A percentile compares a stretch with the other conserved stretches of the same genome.
Evolutionary conservation across 2,329 filamentous ascomycete genomes (phyloP).

Genomic region (Teratosphaeria zuluensis): DNA sequence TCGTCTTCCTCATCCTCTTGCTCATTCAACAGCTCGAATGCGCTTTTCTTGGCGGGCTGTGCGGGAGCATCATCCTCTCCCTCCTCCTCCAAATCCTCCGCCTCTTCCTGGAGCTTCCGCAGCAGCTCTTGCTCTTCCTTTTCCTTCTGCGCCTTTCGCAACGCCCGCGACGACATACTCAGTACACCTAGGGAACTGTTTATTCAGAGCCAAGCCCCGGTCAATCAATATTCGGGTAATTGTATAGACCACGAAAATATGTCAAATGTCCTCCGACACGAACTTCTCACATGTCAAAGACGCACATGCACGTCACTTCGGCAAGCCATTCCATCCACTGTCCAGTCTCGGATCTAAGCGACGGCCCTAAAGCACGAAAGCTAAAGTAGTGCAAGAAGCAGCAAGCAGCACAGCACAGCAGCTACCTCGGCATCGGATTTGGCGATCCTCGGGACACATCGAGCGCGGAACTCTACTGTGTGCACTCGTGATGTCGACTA

Average conservation of each 20-base stretch:
- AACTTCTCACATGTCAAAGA: neutral
- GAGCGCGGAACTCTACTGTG: neutral
- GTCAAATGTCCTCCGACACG: neutral
- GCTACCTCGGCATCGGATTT: neutral
- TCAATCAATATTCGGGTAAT: neutral
- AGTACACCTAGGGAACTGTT: no score
- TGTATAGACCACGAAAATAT: neutral
- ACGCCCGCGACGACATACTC: conserved; percentile 49
- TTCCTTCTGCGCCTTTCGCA: conserved; percentile 54
- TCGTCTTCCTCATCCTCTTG: conserved; percentile 29
- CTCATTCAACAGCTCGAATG: conserved; percentile 38
- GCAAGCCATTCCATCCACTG: neutral
- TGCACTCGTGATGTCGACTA: neutral
- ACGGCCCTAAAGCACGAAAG: no score
- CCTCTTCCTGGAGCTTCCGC: conserved; percentile 25
- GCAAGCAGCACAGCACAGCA: no score
- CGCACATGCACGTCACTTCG: neutral
- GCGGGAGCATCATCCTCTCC: conserved; percentile 26
- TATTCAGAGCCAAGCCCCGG: neutral
- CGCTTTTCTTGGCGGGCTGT: conserved; percentile 28
- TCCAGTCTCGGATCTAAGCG: no score
- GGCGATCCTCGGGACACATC: neutral
- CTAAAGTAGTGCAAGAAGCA: no score
- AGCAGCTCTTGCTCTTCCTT: conserved; percentile 47
- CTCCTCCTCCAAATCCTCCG: conserved; percentile 24